phyloP scores from a whole-genome alignment of 116 monocot genomes.

The Zostera marina region DNA sequence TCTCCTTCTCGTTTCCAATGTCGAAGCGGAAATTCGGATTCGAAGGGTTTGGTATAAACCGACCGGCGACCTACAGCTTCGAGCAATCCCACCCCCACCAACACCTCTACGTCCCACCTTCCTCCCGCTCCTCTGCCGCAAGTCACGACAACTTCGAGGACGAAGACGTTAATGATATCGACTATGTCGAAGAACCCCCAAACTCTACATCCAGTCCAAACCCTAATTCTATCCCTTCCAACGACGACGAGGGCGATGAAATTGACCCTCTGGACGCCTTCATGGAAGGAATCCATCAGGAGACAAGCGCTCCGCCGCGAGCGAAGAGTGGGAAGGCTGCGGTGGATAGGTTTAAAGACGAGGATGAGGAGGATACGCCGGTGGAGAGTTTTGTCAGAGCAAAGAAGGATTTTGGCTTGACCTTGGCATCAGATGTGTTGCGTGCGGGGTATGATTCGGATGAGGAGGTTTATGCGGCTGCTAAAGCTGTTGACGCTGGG shows the following conservation, averaged over 20 bases:
- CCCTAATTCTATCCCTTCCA: not conserved
- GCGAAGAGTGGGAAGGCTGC: slow-evolving; percentile 5
- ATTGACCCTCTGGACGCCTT: slow-evolving; percentile 95
- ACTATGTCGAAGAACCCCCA: slow-evolving; percentile 18
- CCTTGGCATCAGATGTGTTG: slow-evolving; percentile 76
- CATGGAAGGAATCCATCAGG: slow-evolving; percentile 48
- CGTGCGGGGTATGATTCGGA: slow-evolving; percentile 84
- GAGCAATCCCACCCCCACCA: slow-evolving; percentile 49
- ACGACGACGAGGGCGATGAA: slow-evolving; percentile 25
- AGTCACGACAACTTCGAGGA: slow-evolving; percentile 54
- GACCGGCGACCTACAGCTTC: slow-evolving; percentile 76
- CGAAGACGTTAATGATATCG: slow-evolving; percentile 45
- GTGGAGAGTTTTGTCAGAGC: slow-evolving; percentile 85
- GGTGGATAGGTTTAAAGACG: slow-evolving; percentile 40
- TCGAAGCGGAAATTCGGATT: slow-evolving; percentile 94
- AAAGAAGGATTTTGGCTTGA: slow-evolving; percentile 73
- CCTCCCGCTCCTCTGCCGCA: slow-evolving; percentile 29
- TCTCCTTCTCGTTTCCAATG: slow-evolving; percentile 19
- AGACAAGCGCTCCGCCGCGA: slow-evolving; percentile 9
- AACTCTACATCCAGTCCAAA: not conserved
- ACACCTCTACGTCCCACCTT: slow-evolving; percentile 72
- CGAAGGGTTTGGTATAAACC: slow-evolving; percentile 86
- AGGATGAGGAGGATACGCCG: slow-evolving; percentile 82
- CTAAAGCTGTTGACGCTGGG: slow-evolving; percentile 95
- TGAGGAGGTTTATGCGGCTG: slow-evolving; percentile 96